phyloP scores from a whole-genome alignment of 164 flowering plant genomes.

The Sextonia rubra region DNA sequence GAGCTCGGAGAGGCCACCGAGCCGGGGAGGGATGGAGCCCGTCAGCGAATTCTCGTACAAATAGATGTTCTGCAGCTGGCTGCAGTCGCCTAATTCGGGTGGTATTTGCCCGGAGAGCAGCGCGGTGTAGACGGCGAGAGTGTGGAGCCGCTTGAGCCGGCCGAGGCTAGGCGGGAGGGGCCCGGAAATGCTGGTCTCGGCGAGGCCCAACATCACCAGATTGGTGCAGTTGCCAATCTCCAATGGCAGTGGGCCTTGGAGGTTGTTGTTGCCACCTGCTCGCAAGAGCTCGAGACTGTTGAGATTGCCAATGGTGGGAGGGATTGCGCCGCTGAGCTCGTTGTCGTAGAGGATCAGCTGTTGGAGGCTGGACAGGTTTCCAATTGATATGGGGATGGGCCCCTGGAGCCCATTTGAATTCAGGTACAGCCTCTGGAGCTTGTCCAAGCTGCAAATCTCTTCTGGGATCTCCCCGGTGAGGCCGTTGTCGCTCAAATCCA shows the following conservation, averaged over 20 bases:
- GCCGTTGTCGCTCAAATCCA: conserved; percentile 73
- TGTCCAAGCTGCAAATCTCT: conserved; percentile 56
- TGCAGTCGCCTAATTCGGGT: conserved; percentile 81
- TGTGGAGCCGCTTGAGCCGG: conserved; percentile 57
- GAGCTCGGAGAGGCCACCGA: conserved; percentile 66
- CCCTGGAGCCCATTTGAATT: conserved; percentile 68
- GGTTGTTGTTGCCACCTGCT: conserved; percentile 84
- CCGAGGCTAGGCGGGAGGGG: conserved; percentile 69
- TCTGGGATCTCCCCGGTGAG: conserved; percentile 69
- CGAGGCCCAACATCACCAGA: conserved; percentile 67
- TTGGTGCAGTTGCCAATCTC: conserved; percentile 85
- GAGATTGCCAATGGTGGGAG: conserved; percentile 61
- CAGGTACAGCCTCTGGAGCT: conserved; percentile 47
- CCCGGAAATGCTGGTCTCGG: conserved; percentile 88
- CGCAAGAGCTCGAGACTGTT: conserved; percentile 50
- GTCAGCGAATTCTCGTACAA: conserved; percentile 84
- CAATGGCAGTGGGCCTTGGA: conserved; percentile 75
- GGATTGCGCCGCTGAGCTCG: conserved; percentile 67
- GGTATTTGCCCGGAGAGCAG: conserved; percentile 80
- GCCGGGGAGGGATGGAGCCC: conserved; percentile 56
- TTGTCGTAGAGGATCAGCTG: conserved; percentile 64
- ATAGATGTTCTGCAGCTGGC: conserved; percentile 64
- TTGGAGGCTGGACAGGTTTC: conserved; percentile 56
- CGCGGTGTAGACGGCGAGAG: conserved; percentile 74
- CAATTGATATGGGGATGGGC: conserved; percentile 53